Evolutionary conservation across 1,139 yeast genomes (phyloP), one percentile per base, ranked within the genome.

Genomic region (Saccharomyces hybrid): DNA sequence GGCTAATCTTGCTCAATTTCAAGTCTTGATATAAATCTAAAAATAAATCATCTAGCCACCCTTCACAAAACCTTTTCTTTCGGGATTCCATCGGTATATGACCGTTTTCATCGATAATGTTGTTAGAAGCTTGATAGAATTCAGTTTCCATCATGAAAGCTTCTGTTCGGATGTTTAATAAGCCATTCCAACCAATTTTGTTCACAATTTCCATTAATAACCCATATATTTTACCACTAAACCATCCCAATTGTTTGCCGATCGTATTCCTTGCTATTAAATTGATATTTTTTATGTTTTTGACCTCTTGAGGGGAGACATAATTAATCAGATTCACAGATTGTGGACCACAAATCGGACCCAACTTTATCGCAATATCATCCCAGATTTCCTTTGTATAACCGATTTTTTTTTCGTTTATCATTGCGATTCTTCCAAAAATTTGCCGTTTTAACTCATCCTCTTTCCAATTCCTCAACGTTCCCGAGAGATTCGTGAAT

Each of bases 91-190:
- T 53, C 29, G 62, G 64, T 9, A 65, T 56, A 14, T 42, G 32
- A 8, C 26, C 41, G 9, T 51, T 46, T 6, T 32, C 41, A 14
- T 50, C 49, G 6, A 20, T 14, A 7, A 32, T 26, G 9, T 32
- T 34, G 14, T 6, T 16, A 5, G 49, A 25, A 5, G 9, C 14
- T 25, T 26, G 41, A 7, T 46, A 26, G 51, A 88, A 88, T 66
- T 93, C 99, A 57, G 87, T 93, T 69, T 91, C 97, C 99, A 93
- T 93, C 32, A 93, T 93, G 70, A 93, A 93, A 1, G 89, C 90
- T 55, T 83, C 80, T 3, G 96, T 88, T 62, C 99, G 81, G 55
- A 84, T 76, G 63, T 81, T 81, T 66, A 93, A 76, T 54, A 93
- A 75, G n/a, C 83, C 80, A 63, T 89, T 93, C 99, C 99, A 93